phyloP scores from a whole-genome alignment of 208 protist genomes.

The Phytomonas sp. region DNA sequence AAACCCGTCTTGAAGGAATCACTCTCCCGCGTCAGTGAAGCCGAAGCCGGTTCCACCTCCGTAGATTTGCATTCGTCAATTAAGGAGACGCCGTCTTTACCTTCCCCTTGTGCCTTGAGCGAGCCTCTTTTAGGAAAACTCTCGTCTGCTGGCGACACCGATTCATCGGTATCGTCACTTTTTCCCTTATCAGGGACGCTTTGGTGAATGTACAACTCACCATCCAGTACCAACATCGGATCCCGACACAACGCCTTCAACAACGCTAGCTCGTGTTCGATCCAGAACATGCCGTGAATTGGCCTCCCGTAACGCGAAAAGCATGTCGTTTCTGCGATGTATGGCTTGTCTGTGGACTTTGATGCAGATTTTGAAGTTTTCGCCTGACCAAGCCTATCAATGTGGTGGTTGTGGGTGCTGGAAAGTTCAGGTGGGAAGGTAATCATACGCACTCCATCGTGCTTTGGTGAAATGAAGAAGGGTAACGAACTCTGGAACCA shows the following conservation, averaged over 20 bases:
- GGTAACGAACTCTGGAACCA: constrained; percentile 27
- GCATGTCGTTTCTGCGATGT: constrained; percentile 30
- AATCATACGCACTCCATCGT: constrained; percentile 77
- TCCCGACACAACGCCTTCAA: constrained; percentile 65
- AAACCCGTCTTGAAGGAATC: constrained; percentile 53
- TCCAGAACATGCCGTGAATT: constrained; percentile 73
- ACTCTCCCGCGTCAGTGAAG: not conserved
- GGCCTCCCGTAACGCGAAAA: constrained; percentile 76
- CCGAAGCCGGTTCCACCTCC: not conserved
- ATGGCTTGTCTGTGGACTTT: not conserved
- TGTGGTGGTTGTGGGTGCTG: not conserved
- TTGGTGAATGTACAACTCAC: constrained; percentile 81
- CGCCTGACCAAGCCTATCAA: not conserved
- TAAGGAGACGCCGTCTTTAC: not conserved
- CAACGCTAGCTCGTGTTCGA: constrained; percentile 74
- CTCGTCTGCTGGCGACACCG: not conserved
- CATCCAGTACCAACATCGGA: constrained; percentile 55
- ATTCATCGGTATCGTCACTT: not conserved
- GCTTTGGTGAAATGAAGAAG: constrained; percentile 86
- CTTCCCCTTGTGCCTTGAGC: not conserved
- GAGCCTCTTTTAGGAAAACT: not conserved
- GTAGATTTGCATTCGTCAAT: not conserved
- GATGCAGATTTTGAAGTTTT: not conserved
- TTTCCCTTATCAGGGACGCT: constrained; percentile 1
- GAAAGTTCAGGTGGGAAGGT: constrained; percentile 22